These are phyloP conservation scores for Zalaria sp. DNA, from an alignment of 2,329 filamentous ascomycete genomes.

Conservation along the genomic window DNA sequence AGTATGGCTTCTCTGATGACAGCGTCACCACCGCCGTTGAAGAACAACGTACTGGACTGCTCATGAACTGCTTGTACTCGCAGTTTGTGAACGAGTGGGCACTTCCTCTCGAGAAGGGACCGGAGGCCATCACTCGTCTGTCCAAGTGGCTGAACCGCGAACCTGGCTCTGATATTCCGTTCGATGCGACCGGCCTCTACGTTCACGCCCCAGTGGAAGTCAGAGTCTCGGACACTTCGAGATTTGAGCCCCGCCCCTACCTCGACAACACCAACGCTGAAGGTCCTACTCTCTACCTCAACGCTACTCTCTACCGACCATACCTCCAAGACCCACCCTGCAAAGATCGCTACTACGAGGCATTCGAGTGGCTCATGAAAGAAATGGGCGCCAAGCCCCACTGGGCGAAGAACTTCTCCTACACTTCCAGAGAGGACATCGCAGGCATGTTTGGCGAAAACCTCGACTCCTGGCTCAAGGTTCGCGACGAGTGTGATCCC, in stretches of 20 bases:
- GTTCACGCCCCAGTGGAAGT: conserved; percentile 89
- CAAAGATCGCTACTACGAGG: conserved; percentile 65
- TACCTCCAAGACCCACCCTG: conserved; percentile 68
- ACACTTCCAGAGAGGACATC: conserved; percentile 44
- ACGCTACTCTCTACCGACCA: conserved; percentile 77
- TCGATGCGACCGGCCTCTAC: conserved; percentile 63
- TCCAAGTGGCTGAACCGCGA: conserved; percentile 77
- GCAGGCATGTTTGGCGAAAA: conserved; percentile 50
- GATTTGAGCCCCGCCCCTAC: conserved; percentile 41
- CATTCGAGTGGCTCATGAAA: conserved; percentile 82
- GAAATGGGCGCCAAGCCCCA: conserved; percentile 71
- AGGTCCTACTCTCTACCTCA: conserved; percentile 72
- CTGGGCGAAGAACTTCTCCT: conserved; percentile 84
- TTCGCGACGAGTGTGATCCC: conserved; percentile 59
- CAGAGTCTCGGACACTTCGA: conserved; percentile 60
- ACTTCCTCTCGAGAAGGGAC: conserved; percentile 69
- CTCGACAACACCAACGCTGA: conserved; percentile 58
- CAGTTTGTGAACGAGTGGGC: conserved; percentile 99
- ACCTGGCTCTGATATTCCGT: conserved; percentile 57
- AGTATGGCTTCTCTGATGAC: conserved; percentile 75
- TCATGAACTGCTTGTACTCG: conserved; percentile 97
- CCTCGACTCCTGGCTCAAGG: conserved; percentile 50
- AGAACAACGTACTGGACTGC: conserved; percentile 61
- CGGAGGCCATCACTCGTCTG: conserved; percentile 71
- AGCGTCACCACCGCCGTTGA: conserved; percentile 61